These are phyloP conservation scores for Backusella parvicylindrica DNA, from an alignment of 192 early-diverging fungal species.

Conservation along the genomic window DNA sequence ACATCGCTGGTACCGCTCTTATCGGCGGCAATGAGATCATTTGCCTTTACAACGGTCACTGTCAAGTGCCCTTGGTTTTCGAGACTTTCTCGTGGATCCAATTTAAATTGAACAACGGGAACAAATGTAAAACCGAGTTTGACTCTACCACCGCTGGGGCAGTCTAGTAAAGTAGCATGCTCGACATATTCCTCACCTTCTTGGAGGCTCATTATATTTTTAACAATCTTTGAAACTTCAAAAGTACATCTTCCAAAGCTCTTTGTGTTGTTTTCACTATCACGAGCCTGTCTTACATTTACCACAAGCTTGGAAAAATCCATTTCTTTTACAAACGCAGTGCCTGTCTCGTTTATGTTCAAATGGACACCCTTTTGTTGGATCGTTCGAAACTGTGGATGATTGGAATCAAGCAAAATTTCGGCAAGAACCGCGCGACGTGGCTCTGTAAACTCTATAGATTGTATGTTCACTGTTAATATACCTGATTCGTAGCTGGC, in stretches of 20 bases:
- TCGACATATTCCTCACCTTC: slow-evolving; percentile 9
- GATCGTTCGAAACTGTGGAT: slow-evolving; percentile 38
- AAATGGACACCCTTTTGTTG: slow-evolving; percentile 28
- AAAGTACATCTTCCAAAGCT: neutral
- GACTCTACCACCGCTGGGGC: slow-evolving; percentile 28
- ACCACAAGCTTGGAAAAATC: slow-evolving; percentile 47
- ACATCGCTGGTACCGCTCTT: slow-evolving; percentile 70
- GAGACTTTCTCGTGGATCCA: slow-evolving; percentile 47
- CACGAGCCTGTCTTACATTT: slow-evolving; percentile 29
- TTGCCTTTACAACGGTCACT: slow-evolving; percentile 54
- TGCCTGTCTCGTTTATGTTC: slow-evolving; percentile 36
- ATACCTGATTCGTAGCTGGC: slow-evolving; percentile 46
- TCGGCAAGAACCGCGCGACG: slow-evolving; percentile 33
- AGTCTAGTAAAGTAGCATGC: neutral
- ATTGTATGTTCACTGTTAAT: slow-evolving; percentile 46
- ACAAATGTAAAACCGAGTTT: slow-evolving; percentile 42
- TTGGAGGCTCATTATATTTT: neutral
- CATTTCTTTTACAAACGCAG: slow-evolving; percentile 55
- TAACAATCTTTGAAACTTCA: neutral
- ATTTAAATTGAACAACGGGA: slow-evolving; percentile 40
- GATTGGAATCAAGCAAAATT: slow-evolving; percentile 43
- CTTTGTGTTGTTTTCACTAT: slow-evolving; percentile 33
- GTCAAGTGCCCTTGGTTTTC: slow-evolving; percentile 64
- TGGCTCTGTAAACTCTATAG: slow-evolving; percentile 22
- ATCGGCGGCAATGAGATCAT: slow-evolving; percentile 65